Conservation (phyloP, 2,329 filamentous ascomycete species). For the Fusarium pseudoanthophilum region DNA sequence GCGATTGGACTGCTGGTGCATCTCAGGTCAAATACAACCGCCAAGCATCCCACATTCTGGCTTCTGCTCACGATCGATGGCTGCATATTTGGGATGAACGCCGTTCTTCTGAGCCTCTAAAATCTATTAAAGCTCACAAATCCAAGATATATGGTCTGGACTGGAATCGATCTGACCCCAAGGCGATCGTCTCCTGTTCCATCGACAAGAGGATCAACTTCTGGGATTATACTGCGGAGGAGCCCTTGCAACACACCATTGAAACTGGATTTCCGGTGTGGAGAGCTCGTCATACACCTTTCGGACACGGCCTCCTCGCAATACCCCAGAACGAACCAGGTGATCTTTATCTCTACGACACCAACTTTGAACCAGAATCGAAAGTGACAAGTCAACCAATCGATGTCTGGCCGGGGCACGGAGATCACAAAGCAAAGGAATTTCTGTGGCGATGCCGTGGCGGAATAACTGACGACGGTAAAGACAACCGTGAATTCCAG, state of each 20-base stretch:
- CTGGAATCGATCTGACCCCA: conserved; percentile 84
- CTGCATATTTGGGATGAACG: conserved; percentile 92
- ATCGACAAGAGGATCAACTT: conserved; percentile 93
- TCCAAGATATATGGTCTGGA: conserved; percentile 97
- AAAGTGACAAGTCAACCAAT: conserved; percentile 62
- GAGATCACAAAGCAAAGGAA: conserved; percentile 81
- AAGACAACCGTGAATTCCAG: conserved; percentile 90
- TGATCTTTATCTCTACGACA: conserved; percentile 85
- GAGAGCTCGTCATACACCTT: conserved; percentile 91
- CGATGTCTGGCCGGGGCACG: conserved; percentile 69
- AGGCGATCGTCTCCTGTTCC: conserved; percentile 85
- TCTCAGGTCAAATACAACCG: conserved; percentile 97
- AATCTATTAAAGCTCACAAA: conserved; percentile 85
- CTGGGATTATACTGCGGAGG: conserved; percentile 79
- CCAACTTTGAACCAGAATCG: conserved; percentile 59
- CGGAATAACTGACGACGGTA: conserved; percentile 69
- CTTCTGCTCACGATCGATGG: conserved; percentile 89
- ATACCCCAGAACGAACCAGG: conserved; percentile 93
- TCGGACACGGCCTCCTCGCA: conserved; percentile 84
- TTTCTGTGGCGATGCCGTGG: conserved; percentile 90
- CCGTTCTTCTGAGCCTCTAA: conserved; percentile 79
- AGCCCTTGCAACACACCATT: conserved; percentile 80
- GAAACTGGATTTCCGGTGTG: conserved; percentile 87
- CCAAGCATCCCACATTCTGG: conserved; percentile 85
- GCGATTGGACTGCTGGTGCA: conserved; percentile 92